These are phyloP conservation scores for Sugiyamaella sp. DNA, from an alignment of 1,139 yeast genomes.

Conservation along the genomic window DNA sequence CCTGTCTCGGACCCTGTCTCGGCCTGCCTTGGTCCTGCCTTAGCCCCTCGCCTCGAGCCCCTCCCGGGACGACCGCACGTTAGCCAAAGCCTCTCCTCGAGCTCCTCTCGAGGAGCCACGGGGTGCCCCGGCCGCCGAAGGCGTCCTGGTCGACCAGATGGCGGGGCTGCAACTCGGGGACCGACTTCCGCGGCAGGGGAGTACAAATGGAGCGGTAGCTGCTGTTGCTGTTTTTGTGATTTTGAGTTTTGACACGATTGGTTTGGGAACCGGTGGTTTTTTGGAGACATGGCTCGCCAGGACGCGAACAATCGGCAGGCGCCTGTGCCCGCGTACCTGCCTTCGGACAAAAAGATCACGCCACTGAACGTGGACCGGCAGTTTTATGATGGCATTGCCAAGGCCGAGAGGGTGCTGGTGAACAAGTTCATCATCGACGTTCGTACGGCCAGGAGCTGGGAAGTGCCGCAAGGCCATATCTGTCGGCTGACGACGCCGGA, in stretches of 20 bases:
- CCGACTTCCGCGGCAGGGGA: background rate
- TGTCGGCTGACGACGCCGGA: conserved; percentile 65
- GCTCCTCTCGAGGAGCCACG: background rate
- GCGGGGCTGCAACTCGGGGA: background rate
- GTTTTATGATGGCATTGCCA: conserved; percentile 48
- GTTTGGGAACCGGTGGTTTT: background rate
- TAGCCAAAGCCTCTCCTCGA: background rate
- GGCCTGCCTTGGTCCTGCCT: too few species aligned
- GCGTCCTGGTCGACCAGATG: background rate
- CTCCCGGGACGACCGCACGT: too few species aligned
- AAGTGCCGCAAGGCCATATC: conserved; percentile 60
- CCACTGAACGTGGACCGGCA: conserved; percentile 54
- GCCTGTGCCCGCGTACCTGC: conserved; percentile 61
- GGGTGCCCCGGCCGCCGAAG: conserved; percentile 4
- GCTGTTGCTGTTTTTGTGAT: background rate
- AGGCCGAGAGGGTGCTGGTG: conserved; percentile 45
- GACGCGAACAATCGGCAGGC: conserved; percentile 24
- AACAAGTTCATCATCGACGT: conserved; percentile 51
- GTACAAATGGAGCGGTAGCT: background rate
- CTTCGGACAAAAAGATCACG: conserved; percentile 53
- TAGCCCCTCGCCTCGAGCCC: too few species aligned
- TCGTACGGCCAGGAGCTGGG: conserved; percentile 62
- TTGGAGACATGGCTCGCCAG: conserved; percentile 17
- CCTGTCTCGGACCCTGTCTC: too few species aligned
- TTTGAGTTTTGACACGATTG: background rate